Conservation (phyloP, 2,329 filamentous ascomycete species). For the Amylocarpus encephaloides region DNA sequence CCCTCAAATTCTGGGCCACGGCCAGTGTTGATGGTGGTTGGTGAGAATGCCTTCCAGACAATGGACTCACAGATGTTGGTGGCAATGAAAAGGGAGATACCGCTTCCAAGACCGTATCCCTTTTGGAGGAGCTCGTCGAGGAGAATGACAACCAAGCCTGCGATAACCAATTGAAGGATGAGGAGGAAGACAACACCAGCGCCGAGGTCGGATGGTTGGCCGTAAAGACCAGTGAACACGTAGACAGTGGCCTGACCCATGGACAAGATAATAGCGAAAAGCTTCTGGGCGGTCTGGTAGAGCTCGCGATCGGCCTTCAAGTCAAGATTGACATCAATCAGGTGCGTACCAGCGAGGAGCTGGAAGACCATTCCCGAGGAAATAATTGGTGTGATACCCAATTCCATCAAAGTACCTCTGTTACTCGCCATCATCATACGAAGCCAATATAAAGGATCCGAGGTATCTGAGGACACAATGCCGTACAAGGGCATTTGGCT, state of each 20-base stretch:
- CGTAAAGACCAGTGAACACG: conserved; percentile 96
- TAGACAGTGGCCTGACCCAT: conserved; percentile 97
- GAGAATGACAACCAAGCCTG: conserved; percentile 97
- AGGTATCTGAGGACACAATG: conserved; percentile 97
- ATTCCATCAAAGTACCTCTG: conserved; percentile 88
- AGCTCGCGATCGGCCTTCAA: conserved; percentile 99
- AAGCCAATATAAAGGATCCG: conserved; percentile 98
- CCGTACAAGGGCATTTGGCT: conserved; percentile 99
- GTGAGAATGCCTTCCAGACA: conserved; percentile 99
- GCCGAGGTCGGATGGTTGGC: conserved; percentile 91
- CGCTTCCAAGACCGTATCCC: conserved; percentile 95
- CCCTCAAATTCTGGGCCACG: conserved; percentile 99
- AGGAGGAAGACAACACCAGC: conserved; percentile 97
- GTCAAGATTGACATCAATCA: conserved; percentile 99
- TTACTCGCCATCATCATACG: conserved; percentile 99
- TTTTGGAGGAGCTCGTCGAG: conserved; percentile 99
- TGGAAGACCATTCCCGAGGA: conserved; percentile 99
- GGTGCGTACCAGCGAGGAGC: conserved; percentile 97
- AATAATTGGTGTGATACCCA: conserved; percentile 98
- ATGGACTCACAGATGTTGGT: conserved; percentile 99
- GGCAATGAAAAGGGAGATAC: conserved; percentile 98
- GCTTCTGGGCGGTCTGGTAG: conserved; percentile 99
- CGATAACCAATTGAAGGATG: conserved; percentile 95
- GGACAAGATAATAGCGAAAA: conserved; percentile 94
- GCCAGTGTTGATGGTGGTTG: conserved; percentile 98